Percentiles rank a stretch among this genome's conserved stretches.
phyloP scores from a whole-genome alignment of 768 basidiomycete genomes.

The Collybiopsis luxurians region DNA sequence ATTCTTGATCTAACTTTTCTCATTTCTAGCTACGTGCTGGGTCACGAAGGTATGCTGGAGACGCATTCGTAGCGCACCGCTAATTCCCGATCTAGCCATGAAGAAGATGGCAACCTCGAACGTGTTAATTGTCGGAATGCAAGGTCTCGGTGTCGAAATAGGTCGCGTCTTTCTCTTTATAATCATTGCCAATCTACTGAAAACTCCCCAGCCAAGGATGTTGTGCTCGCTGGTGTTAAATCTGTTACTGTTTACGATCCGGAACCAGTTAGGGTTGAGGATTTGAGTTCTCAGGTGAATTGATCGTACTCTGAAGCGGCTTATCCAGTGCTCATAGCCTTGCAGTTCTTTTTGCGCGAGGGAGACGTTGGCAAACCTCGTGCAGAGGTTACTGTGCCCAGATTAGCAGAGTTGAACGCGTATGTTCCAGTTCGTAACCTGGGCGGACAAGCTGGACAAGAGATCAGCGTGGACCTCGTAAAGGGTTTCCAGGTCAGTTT shows the following conservation, averaged over 20 bases:
- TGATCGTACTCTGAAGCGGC: neutral
- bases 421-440: conserved; percentile 93
- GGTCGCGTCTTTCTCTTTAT: conserved; percentile 42
- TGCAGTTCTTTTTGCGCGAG: conserved; percentile 89
- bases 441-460: conserved; percentile 73
- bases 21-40: conserved; percentile 79
- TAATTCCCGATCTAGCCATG: conserved; percentile 68
- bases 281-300: conserved; percentile 87
- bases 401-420: conserved; percentile 90
- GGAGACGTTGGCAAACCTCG: conserved; percentile 87
- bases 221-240: conserved; percentile 94
- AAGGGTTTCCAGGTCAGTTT: conserved; percentile 82
- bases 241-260: conserved; percentile 96
- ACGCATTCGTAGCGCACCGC: neutral
- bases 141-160: conserved; percentile 94
- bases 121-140: conserved; percentile 88
- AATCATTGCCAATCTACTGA: conserved; percentile 9
- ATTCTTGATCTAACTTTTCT: conserved; percentile 15
- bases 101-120: conserved; percentile 98
- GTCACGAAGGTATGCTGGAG: conserved; percentile 77
- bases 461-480: conserved; percentile 77
- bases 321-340: conserved; percentile 8
- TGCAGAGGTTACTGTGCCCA: conserved; percentile 81
- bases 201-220: conserved; percentile 75
- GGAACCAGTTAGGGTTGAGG: conserved; percentile 80